Percentiles rank a stretch among this genome's conserved stretches.
Conservation (phyloP, 2,329 filamentous ascomycete genomes). For the Calonectria crousiana region DNA sequence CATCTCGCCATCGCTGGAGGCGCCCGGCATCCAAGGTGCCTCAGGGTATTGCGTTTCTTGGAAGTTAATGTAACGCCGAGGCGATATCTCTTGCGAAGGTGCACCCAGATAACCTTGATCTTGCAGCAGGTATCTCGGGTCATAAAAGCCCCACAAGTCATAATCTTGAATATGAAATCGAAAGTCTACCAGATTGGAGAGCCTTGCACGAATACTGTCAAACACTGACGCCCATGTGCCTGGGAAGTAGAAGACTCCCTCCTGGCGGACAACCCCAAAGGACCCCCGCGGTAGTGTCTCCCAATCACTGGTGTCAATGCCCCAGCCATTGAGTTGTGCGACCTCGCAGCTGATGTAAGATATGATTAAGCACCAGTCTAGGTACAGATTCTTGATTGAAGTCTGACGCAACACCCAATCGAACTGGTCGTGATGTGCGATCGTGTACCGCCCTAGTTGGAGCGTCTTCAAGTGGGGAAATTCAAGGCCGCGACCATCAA, state of each 20-base stretch:
- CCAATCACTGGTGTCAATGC: slow-evolving; percentile 30
- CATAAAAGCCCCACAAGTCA: not conserved
- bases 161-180: not conserved
- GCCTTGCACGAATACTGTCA: slow-evolving; percentile 29
- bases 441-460: slow-evolving; percentile 30
- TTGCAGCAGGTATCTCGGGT: not conserved
- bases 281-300: not conserved
- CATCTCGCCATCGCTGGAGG: not conserved
- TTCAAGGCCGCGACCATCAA: slow-evolving; percentile 35
- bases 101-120: not conserved
- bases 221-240: slow-evolving; percentile 38
- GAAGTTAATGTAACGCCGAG: not conserved
- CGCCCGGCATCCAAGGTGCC: not conserved
- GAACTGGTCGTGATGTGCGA: slow-evolving; percentile 40
- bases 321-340: not conserved
- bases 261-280: not conserved
- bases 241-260: slow-evolving; percentile 24
- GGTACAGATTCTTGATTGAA: slow-evolving; percentile 20
- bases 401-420: slow-evolving; percentile 41
- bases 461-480: slow-evolving; percentile 40
- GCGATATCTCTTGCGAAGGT: not conserved
- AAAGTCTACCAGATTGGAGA: slow-evolving; percentile 36
- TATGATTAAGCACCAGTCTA: slow-evolving; percentile 26
- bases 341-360: slow-evolving; percentile 15
- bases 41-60: not conserved